Evolutionary conservation across 2,329 filamentous ascomycete species (phyloP).

Genomic region (Ceratocystis harringtonii): DNA sequence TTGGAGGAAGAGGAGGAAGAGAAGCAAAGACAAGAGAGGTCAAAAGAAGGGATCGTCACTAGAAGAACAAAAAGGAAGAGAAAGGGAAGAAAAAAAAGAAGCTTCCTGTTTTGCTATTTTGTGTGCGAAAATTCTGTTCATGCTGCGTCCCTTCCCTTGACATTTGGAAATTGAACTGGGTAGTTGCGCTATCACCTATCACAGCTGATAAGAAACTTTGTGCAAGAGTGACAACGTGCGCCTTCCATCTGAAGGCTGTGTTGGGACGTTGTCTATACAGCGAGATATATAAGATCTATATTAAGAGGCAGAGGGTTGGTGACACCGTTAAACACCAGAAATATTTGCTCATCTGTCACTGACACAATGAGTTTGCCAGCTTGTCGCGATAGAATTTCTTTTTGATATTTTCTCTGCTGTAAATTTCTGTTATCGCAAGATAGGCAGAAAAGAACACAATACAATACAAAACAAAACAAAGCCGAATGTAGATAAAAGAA

Average conservation of each 20-base stretch:
- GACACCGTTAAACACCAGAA: background rate
- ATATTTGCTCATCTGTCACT: background rate
- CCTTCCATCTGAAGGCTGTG: background rate
- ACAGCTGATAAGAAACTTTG: conserved; percentile 6
- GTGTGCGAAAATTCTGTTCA: conserved; percentile 6
- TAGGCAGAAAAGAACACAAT: background rate
- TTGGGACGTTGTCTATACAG: background rate
- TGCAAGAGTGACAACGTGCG: conserved; percentile 5
- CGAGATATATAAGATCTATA: background rate
- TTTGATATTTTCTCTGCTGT: background rate
- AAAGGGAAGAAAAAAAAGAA: background rate
- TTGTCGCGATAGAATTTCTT: background rate
- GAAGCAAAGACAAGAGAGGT: background rate
- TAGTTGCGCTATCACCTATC: conserved; percentile 1
- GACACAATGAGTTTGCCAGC: background rate
- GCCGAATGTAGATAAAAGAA: background rate
- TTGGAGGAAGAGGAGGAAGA: background rate
- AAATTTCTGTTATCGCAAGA: background rate
- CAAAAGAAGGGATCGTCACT: background rate
- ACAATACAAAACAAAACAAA: background rate
- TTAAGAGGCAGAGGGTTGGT: background rate
- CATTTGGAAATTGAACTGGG: conserved; percentile 1
- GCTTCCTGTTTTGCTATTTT: background rate
- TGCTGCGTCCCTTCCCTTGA: background rate
- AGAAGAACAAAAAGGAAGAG: background rate